Evolutionary conservation across 371 early-diverging fungal species (phyloP).

Genomic region (Syncephalastrum monosporum): DNA sequence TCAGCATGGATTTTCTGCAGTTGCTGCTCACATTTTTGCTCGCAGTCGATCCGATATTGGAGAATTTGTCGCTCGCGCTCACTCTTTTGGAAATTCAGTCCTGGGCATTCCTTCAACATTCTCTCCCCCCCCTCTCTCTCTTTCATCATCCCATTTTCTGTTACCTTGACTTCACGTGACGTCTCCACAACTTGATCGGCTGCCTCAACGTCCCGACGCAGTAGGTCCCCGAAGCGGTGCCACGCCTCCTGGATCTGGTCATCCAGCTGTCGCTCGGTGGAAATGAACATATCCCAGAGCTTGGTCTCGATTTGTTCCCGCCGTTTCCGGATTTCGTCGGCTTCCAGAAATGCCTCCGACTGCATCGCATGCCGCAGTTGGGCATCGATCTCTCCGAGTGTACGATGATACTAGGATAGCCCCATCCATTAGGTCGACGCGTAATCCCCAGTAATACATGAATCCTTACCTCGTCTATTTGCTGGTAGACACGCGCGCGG

Average conservation of each 20-base stretch:
- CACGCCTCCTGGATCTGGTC: constrained; percentile 15
- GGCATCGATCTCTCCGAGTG: no score
- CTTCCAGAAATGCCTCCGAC: constrained; percentile 11
- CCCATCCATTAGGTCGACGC: no score
- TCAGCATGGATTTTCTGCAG: constrained; percentile 10
- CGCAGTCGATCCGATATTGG: constrained; percentile 15
- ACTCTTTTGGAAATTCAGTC: constrained; percentile 1
- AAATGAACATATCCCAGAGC: constrained; percentile 7
- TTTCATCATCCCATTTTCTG: no score
- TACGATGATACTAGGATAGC: no score
- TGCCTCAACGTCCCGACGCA: constrained; percentile 10
- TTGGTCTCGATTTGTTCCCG: constrained; percentile 5
- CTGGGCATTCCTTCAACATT: no score
- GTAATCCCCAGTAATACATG: background rate
- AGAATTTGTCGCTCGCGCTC: constrained; percentile 14
- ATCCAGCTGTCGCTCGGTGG: constrained; percentile 5
- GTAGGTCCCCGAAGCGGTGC: constrained; percentile 5
- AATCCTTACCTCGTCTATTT: constrained; percentile 9
- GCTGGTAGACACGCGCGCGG: constrained; percentile 10
- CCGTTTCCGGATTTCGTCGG: constrained; percentile 6
- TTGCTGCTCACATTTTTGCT: constrained; percentile 12
- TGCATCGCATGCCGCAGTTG: no score
- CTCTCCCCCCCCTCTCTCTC: no score
- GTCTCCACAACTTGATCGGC: constrained; percentile 1
- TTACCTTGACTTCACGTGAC: no score